Percentiles rank a stretch among this genome's conserved stretches.
These are phyloP conservation scores for Hypomyces rosellus DNA, from an alignment of 2,329 filamentous ascomycete genomes.

Conservation along the genomic window DNA sequence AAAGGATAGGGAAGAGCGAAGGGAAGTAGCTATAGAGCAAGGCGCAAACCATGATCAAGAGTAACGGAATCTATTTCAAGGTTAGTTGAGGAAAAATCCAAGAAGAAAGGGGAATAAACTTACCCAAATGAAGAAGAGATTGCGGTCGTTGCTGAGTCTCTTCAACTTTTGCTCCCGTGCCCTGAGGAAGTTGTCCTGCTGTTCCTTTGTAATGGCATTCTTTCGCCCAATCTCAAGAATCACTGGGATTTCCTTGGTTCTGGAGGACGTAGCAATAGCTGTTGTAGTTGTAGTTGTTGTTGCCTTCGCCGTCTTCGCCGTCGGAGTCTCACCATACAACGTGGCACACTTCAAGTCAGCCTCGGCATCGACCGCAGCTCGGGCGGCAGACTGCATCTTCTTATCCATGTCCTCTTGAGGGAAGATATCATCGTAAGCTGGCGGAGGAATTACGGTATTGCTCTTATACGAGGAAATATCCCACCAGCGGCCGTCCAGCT, in stretches of 20 bases:
- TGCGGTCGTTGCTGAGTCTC: conserved; percentile 56
- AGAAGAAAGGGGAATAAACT: conserved; percentile 17
- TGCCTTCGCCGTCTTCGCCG: conserved; percentile 13
- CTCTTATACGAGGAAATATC: conserved; percentile 54
- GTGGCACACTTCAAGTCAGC: conserved; percentile 52
- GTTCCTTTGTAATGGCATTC: conserved; percentile 57
- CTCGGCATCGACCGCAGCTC: conserved; percentile 51
- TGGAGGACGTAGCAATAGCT: conserved; percentile 10
- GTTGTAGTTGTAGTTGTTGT: conserved; percentile 29
- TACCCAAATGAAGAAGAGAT: conserved; percentile 66
- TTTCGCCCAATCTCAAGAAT: conserved; percentile 57
- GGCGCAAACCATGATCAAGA: conserved; percentile 41
- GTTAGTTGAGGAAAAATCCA: conserved; percentile 15
- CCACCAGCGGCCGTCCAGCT: conserved; percentile 58
- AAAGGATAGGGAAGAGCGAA: conserved; percentile 34
- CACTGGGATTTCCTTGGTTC: conserved; percentile 31
- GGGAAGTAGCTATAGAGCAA: conserved; percentile 48
- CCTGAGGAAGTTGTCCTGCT: conserved; percentile 56
- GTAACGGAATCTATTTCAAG: conserved; percentile 41
- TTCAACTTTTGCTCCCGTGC: conserved; percentile 58
- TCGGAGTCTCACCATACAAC: conserved; percentile 41
- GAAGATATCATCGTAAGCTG: conserved; percentile 75
- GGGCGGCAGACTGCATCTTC: conserved; percentile 53
- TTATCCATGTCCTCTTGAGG: conserved; percentile 49
- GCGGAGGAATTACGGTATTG: conserved; percentile 50